Base-by-base conservation (phyloP, 2,329 filamentous ascomycete species). In the Lachnellula subtilissima region DNA sequence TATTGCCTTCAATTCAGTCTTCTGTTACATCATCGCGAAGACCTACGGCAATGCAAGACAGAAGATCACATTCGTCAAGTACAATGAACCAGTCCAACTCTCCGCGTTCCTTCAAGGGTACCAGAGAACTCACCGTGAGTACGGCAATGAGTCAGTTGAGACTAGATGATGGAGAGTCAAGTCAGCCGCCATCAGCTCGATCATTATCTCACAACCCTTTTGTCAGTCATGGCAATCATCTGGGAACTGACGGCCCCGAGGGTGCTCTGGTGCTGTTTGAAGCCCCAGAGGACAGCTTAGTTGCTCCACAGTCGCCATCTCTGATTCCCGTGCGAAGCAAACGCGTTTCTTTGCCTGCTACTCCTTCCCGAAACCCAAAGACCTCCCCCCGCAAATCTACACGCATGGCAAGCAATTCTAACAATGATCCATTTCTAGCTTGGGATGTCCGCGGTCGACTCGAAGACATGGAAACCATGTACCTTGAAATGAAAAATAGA, bases 401-500 rank as follows among this genome's bases (percentile, higher is more conserved):
- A 1, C 92, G 80, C 76, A 77, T 93, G 67, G 86, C 81, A 63
- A 88, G 85, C 75, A 75, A 86, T 78, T 90, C 91, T 85, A 87
- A 89, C 79, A 74, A 81, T 62, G 79, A 76, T 65, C 72, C 70
- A 36, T 82, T 77, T 73, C 61, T 81, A 89, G 88, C 82, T 67
- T 93, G 87, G 81, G 91, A 97, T 70, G 84, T 91, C 63, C 86
- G 91, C 65, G 83, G 83, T 59, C 84, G 87, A 61, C 81, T 97
- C 63, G 85, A 86, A 60, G 81, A 85, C 57, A 86, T 97, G 74
- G 89, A 96, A 65, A 77, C 78, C 17, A 80, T 93, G 66, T 91
- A 91, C 68, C 79, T 81, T 48, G 77, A 81, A 57, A 78, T 97
- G 59, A 87, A 87, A 67, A 80, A 86, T 56, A 86, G 88, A 61